Evolutionary conservation across 176 grass and related monocot genomes (phyloP), one percentile per base, ranked within the genome.

Genomic region (Carex myosuroides): DNA sequence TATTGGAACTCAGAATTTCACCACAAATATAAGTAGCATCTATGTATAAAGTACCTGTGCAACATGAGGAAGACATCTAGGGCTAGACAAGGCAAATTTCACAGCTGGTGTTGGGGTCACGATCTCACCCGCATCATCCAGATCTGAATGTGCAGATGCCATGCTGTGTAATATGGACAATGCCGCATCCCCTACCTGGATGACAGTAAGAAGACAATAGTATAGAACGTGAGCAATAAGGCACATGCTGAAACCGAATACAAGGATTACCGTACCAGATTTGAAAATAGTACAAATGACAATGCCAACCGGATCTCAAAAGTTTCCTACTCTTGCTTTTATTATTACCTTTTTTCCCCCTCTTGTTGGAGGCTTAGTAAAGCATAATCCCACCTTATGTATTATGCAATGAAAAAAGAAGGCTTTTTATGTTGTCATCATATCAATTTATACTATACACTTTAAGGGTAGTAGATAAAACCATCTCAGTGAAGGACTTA

Each of bases 41-140:
- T 64, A 41, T 61, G 59, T 50, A 13, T 26, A 22, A 63, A 85
- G 20, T 83, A 93, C 96, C 89, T 98, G 96, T 79, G 96, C 85
- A 86, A 98, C 88, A 92, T 98, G 96, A 79, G 96, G 96, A 93
- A 98, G 89, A 82, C 96, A 98, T 86, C 96, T 91, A 83, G 91
- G 91, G 86, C 93, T 98, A 63, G 96, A 98, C 29, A 98, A 88
- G 84, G 94, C 92, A 79, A 80, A 89, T 88, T 98, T 98, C 64
- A 99, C 96, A 84, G 87, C 91, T 88, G 96, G 96, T 70, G 96
- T 99, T 81, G 96, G 93, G 61, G 93, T 99, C 65, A 99, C 96
- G 85, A 99, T 95, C 84, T 99, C 93, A 20, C 96, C 96, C 21
- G 96, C 93, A 75, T 99, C 96, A 89, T 99, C 96, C 84, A 99